A percentile compares a stretch with the other conserved stretches of the same genome.
Conservation (phyloP, 164 flowering plant genomes). For the Cinnamomum chago region DNA sequence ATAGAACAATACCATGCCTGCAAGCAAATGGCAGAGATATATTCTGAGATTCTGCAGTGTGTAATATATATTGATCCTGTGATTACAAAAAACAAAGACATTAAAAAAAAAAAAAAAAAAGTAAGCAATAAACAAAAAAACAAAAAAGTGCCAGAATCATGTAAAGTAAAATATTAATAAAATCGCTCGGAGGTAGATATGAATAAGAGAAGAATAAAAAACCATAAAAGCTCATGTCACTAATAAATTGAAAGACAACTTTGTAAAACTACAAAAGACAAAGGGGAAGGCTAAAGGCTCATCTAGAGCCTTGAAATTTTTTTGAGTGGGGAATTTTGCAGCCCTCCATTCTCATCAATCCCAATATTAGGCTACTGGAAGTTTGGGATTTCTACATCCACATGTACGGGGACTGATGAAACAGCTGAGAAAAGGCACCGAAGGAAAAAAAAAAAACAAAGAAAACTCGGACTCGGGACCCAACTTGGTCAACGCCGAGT, state of each 20-base stretch:
- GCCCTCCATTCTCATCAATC: too few species aligned
- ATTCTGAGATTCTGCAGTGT: constrained; percentile 85
- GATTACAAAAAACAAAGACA: constrained; percentile 3
- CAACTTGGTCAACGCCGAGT: too few species aligned
- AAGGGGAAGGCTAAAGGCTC: too few species aligned
- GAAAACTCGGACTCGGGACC: too few species aligned
- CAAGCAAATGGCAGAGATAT: constrained; percentile 93
- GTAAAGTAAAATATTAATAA: background rate
- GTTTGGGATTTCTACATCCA: too few species aligned
- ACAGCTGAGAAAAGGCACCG: too few species aligned
- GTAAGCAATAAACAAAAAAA: background rate
- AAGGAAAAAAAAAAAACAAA: too few species aligned
- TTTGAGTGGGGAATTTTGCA: too few species aligned
- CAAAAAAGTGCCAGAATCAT: background rate
- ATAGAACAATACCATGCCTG: constrained; percentile 80
- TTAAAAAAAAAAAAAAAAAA: background rate
- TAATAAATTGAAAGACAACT: background rate
- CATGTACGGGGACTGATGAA: too few species aligned
- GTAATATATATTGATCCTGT: constrained; percentile 95
- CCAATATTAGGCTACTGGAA: too few species aligned
- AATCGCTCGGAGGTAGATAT: background rate
- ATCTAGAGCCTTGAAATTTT: too few species aligned
- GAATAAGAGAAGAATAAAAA: background rate
- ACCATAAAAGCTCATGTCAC: background rate
- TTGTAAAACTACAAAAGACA: too few species aligned